phyloP scores from a whole-genome alignment of 306 rosid species.

The Heteromeles arbutifolia region DNA sequence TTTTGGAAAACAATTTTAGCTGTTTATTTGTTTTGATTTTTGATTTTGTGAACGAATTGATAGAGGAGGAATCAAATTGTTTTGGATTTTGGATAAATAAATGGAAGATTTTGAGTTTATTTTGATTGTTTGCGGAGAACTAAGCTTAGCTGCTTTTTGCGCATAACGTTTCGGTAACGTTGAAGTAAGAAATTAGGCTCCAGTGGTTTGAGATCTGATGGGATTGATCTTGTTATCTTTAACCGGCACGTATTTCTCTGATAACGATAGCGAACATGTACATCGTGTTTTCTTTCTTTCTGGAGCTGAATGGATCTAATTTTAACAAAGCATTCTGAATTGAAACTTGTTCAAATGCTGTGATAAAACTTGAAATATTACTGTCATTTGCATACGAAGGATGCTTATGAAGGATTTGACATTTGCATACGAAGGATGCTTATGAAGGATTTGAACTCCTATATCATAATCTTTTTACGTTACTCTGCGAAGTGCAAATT shows the following conservation, averaged over 20 bases:
- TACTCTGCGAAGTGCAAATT: not conserved
- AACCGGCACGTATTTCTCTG: not conserved
- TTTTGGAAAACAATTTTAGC: not conserved
- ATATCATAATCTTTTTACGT: not conserved
- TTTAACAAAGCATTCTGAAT: not conserved
- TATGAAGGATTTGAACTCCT: not conserved
- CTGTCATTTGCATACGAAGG: no score
- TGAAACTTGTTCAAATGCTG: not conserved
- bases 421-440: no score
- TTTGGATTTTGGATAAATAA: not conserved
- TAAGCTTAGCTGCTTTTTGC: not conserved
- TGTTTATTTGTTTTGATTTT: not conserved
- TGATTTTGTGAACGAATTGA: not conserved
- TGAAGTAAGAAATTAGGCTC: not conserved
- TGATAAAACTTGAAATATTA: not conserved
- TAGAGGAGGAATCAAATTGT: not conserved
- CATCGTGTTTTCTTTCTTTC: not conserved
- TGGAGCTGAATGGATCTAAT: slow-evolving; percentile 1
- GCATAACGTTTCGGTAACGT: not conserved
- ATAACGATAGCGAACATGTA: not conserved
- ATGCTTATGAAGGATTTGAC: no score
- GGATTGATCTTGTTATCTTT: not conserved
- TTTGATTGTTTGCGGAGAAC: not conserved
- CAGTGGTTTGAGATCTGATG: slow-evolving; percentile 7
- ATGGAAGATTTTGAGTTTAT: not conserved